Base-by-base conservation (phyloP, 306 rosid species). In the Vicia faba region DNA sequence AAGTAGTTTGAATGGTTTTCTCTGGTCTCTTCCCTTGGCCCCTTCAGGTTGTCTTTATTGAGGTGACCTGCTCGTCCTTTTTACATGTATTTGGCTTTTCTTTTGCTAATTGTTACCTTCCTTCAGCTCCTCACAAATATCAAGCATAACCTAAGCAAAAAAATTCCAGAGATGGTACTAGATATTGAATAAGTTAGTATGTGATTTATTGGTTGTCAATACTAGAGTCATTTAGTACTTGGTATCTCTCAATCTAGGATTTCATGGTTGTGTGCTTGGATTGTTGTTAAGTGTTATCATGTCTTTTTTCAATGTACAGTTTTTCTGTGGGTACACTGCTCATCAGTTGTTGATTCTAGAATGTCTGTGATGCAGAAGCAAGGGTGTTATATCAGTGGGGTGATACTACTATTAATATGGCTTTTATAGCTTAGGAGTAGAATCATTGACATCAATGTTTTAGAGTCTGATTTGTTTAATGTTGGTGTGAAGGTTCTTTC, bases 401-500 rank as follows among this genome's bases (percentile, higher is more conserved):
- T 8, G 16, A 23, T 20, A 20, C 14, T 3, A 0, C 31, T 11
- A 1, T 23, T 51, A 51, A 11, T 58, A 43, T 15, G 45, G 45
- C 8, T 33, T 59, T 14, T 15, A 59, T 59, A 44, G 8, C 45
- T 7, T 59, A 8, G 43, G 23, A 14, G 64, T 29, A 8, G 25
- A 15, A 1, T 31, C 23, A 14, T 15, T 16, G 19, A 58, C 26
- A 58, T 58, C 44, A 59, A 53, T 23, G 28, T 49, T 13, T 53
- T 51, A 35, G 15, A 35, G 28, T 36, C 45, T 59, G 43, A 7
- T 35, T 5, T 59, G 45, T 59, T 35, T 33, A 10, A 16, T 59
- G 23, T 59, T 35, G 46, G 65, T 35, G 65, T 5, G 14, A 59
- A 59, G 8, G 14, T 59, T 59, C 15, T 59, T 59, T 59, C 65